phyloP scores from a whole-genome alignment of 768 basidiomycete genomes.

The Rhodotorula kratochvilovae region DNA sequence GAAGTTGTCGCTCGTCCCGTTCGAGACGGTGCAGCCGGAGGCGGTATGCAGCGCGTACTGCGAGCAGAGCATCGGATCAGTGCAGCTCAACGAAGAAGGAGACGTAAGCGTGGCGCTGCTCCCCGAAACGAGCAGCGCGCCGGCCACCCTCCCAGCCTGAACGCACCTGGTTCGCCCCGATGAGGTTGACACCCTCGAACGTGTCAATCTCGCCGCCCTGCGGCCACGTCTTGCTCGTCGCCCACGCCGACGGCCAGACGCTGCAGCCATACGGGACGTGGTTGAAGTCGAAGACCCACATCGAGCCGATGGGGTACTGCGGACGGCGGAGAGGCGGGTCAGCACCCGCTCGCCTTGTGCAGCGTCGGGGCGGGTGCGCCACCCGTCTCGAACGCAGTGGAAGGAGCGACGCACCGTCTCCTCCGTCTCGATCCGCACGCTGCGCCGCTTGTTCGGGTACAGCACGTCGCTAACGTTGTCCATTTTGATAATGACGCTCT shows the following conservation, averaged over 20 bases:
- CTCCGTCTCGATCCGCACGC: slow-evolving; percentile 38
- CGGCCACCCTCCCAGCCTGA: too few relatives aligned
- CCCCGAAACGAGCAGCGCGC: not conserved
- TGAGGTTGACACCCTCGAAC: slow-evolving; percentile 72
- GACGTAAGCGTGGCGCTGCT: not conserved
- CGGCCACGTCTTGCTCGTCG: slow-evolving; percentile 25
- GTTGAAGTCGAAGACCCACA: slow-evolving; percentile 39
- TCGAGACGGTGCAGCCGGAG: slow-evolving; percentile 45
- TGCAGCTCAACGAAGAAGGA: not conserved
- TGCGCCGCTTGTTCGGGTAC: slow-evolving; percentile 42
- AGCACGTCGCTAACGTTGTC: slow-evolving; percentile 34
- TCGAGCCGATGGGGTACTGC: slow-evolving; percentile 24
- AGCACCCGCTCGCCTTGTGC: too few relatives aligned
- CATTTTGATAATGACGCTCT: slow-evolving; percentile 34
- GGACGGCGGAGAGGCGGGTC: not conserved
- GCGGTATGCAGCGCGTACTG: slow-evolving; percentile 61
- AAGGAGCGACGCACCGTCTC: slow-evolving; percentile 7
- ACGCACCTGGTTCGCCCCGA: slow-evolving; percentile 61
- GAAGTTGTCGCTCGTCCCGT: slow-evolving; percentile 23
- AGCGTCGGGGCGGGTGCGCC: too few relatives aligned
- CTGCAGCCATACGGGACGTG: slow-evolving; percentile 57
- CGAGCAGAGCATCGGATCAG: too few relatives aligned
- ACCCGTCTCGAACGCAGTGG: too few relatives aligned
- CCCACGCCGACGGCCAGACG: slow-evolving; percentile 14
- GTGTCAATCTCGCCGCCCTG: slow-evolving; percentile 62